Percentiles rank a stretch among this genome's conserved stretches.
These are phyloP conservation scores for Parasitella parasitica DNA, from an alignment of 371 early-diverging fungal genomes.

Conservation along the genomic window DNA sequence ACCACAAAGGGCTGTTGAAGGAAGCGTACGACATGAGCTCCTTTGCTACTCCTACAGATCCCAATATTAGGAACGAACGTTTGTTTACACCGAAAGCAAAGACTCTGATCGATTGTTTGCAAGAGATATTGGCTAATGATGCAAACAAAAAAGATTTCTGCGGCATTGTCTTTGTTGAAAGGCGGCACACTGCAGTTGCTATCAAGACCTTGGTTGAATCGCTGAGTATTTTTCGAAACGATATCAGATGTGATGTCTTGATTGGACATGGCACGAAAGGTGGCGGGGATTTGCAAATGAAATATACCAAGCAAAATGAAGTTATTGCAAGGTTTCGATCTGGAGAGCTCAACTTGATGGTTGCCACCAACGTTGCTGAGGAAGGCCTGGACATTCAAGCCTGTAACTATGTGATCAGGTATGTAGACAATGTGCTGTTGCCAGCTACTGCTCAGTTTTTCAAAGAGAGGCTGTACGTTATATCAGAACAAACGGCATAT, in stretches of 20 bases:
- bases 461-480: too few relatives aligned
- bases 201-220: slow-evolving; percentile 54
- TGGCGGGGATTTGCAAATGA: slow-evolving; percentile 55
- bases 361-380: slow-evolving; percentile 93
- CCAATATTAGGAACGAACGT: slow-evolving; percentile 19
- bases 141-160: slow-evolving; percentile 53
- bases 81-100: slow-evolving; percentile 60
- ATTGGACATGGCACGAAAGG: slow-evolving; percentile 65
- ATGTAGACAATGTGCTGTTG: not conserved
- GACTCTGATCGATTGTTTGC: slow-evolving; percentile 48
- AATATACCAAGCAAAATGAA: slow-evolving; percentile 55
- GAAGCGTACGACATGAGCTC: slow-evolving; percentile 10
- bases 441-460: too few relatives aligned
- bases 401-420: slow-evolving; percentile 89
- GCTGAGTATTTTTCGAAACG: slow-evolving; percentile 40
- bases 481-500: too few relatives aligned
- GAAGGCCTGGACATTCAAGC: slow-evolving; percentile 95
- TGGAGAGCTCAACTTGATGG: slow-evolving; percentile 71
- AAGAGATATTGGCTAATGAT: slow-evolving; percentile 40
- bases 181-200: slow-evolving; percentile 66
- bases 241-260: slow-evolving; percentile 53
- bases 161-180: slow-evolving; percentile 79
- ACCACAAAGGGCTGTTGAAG: slow-evolving; percentile 4
- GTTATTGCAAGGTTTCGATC: slow-evolving; percentile 63
- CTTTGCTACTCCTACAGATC: not conserved